These are phyloP conservation scores for Candida dendrica DNA, from an alignment of 805 yeast species.

Conservation along the genomic window DNA sequence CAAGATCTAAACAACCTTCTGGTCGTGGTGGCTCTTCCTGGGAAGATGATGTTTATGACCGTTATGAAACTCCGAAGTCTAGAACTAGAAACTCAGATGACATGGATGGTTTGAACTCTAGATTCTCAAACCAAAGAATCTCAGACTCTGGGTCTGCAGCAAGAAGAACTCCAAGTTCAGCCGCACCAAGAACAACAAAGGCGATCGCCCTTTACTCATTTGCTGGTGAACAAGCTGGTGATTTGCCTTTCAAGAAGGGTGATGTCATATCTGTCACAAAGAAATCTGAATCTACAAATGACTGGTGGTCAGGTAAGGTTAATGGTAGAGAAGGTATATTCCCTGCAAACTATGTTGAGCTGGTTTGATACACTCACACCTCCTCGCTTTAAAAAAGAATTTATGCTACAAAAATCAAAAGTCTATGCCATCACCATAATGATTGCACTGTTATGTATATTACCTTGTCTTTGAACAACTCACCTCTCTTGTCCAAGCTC, in stretches of 20 bases:
- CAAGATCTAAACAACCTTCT: constrained; percentile 5
- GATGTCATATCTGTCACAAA: constrained; percentile 84
- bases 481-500: no score
- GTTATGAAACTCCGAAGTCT: constrained; percentile 24
- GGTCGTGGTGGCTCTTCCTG: constrained; percentile 39
- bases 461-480: no score
- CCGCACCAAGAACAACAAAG: constrained; percentile 43
- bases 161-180: constrained; percentile 29
- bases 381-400: no score
- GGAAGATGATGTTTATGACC: constrained; percentile 86
- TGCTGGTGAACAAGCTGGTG: constrained; percentile 91
- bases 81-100: constrained; percentile 11
- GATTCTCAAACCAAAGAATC: constrained; percentile 31
- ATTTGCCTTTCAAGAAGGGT: constrained; percentile 87
- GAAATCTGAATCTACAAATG: constrained; percentile 83
- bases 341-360: constrained; percentile 94
- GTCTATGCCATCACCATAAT: no score
- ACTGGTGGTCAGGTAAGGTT: constrained; percentile 97
- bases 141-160: constrained; percentile 35
- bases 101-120: constrained; percentile 31
- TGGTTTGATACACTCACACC: constrained; percentile 26
- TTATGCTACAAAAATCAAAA: no score
- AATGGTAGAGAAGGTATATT: constrained; percentile 86
- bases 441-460: no score
- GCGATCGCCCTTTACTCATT: constrained; percentile 88